A percentile compares a stretch with the other conserved stretches of the same genome.
phyloP scores from a whole-genome alignment of 108 stramenopile genomes.

The Pseudonitzschia multiseries region DNA sequence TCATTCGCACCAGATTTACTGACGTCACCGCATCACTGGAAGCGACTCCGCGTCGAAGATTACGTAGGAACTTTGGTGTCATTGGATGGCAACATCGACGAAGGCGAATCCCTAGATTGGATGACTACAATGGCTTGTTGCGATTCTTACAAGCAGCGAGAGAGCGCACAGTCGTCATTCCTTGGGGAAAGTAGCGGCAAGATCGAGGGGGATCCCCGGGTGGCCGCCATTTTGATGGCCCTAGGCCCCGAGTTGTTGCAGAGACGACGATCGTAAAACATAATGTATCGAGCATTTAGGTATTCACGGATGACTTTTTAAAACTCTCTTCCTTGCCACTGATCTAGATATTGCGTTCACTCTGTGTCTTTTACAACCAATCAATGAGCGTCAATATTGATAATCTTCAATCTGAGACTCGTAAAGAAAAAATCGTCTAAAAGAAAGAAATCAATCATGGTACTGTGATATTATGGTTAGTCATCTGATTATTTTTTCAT shows the following conservation, averaged over 20 bases:
- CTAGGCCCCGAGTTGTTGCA: slow-evolving; percentile 81
- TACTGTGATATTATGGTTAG: too few species aligned
- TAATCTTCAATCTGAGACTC: too few species aligned
- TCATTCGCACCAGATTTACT: slow-evolving; percentile 73
- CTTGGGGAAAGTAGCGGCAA: slow-evolving; percentile 31
- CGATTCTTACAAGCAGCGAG: slow-evolving; percentile 85
- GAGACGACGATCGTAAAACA: slow-evolving; percentile 50
- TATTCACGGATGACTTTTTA: not conserved
- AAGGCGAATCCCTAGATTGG: slow-evolving; percentile 87
- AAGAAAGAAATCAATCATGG: too few species aligned
- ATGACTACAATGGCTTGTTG: slow-evolving; percentile 85
- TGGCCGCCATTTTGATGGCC: slow-evolving; percentile 71
- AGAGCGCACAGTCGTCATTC: slow-evolving; percentile 38
- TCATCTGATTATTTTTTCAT: too few species aligned
- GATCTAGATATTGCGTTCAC: too few species aligned
- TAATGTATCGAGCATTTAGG: not conserved
- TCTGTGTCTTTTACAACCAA: too few species aligned
- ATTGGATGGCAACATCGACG: slow-evolving; percentile 75
- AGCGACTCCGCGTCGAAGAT: slow-evolving; percentile 72
- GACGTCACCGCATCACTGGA: slow-evolving; percentile 84
- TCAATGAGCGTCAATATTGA: too few species aligned
- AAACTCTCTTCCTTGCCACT: too few species aligned
- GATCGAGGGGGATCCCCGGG: slow-evolving; percentile 65
- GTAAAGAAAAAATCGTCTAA: too few species aligned
- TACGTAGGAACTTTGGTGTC: slow-evolving; percentile 68